Conservation (phyloP, 2,329 filamentous ascomycete species). For the Fusarium citri region DNA sequence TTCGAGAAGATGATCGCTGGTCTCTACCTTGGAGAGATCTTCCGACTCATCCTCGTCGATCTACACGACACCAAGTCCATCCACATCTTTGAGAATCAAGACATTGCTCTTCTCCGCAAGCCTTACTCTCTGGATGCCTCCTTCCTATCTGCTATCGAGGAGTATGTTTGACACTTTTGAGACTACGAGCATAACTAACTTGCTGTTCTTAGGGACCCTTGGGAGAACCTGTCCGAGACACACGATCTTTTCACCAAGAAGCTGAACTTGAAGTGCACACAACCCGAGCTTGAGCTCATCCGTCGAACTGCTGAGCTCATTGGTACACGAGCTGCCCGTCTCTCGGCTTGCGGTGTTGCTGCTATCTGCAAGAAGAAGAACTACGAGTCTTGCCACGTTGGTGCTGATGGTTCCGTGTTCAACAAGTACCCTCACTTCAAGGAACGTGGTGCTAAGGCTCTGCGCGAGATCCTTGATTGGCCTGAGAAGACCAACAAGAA, state of each 20-base stretch:
- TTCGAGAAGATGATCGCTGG: constrained; percentile 99
- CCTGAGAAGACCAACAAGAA: constrained; percentile 73
- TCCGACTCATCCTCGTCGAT: constrained; percentile 87
- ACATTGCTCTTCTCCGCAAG: constrained; percentile 82
- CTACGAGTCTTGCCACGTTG: constrained; percentile 89
- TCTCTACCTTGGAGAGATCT: constrained; percentile 93
- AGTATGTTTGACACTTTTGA: constrained; percentile 63
- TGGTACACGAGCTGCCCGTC: constrained; percentile 90
- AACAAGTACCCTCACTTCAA: constrained; percentile 99
- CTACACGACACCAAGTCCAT: constrained; percentile 81
- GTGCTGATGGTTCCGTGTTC: constrained; percentile 96
- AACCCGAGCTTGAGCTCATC: constrained; percentile 87
- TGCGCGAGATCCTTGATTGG: constrained; percentile 97
- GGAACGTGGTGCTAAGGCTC: constrained; percentile 85
- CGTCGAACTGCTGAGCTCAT: constrained; percentile 93
- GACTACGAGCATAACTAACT: constrained; percentile 17
- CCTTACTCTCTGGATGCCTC: constrained; percentile 92
- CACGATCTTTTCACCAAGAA: constrained; percentile 82
- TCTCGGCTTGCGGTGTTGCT: constrained; percentile 94
- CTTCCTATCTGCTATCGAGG: constrained; percentile 92
- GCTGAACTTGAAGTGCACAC: constrained; percentile 76
- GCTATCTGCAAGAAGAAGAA: constrained; percentile 98
- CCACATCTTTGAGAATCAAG: constrained; percentile 85
- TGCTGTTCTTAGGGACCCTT: constrained; percentile 75
- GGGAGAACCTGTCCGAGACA: constrained; percentile 93